phyloP scores from a whole-genome alignment of 495 filamentous ascomycete species.

The Xylaria nigripes region DNA sequence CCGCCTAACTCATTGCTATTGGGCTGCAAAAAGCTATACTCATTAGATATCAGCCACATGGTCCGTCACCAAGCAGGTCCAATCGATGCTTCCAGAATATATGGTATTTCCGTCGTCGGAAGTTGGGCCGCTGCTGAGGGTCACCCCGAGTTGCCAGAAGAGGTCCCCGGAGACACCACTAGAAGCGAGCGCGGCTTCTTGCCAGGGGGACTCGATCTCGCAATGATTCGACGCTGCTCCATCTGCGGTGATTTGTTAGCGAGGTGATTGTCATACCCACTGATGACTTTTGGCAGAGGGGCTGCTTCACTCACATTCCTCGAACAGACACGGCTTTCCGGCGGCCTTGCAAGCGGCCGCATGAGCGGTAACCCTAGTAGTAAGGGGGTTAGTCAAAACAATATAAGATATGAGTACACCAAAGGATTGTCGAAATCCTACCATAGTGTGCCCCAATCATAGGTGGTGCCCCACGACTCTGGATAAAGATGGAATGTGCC shows the following conservation, averaged over 20 bases:
- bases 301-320: slow-evolving; percentile 52
- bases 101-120: slow-evolving; percentile 52
- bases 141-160: slow-evolving; percentile 60
- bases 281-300: not conserved
- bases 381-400: not conserved
- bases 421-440: slow-evolving; percentile 12
- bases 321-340: slow-evolving; percentile 59
- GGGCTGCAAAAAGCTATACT: not conserved
- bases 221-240: slow-evolving; percentile 26
- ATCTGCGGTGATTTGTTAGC: slow-evolving; percentile 20
- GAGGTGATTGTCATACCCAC: not conserved
- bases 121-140: slow-evolving; percentile 46
- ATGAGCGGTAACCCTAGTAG: slow-evolving; percentile 43
- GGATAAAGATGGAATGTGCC: slow-evolving; percentile 62
- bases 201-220: slow-evolving; percentile 51
- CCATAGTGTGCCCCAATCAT: slow-evolving; percentile 45
- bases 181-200: slow-evolving; percentile 40
- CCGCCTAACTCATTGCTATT: not conserved
- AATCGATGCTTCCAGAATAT: slow-evolving; percentile 34
- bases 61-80: slow-evolving; percentile 38
- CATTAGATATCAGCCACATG: slow-evolving; percentile 35
- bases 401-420: not conserved
- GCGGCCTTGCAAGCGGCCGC: slow-evolving; percentile 45
- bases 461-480: slow-evolving; percentile 36
- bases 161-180: slow-evolving; percentile 49